Evolutionary conservation across 2,329 filamentous ascomycete genomes (phyloP), one percentile per base, ranked within the genome.

Genomic region (Colletotrichum gloeosporioides): DNA sequence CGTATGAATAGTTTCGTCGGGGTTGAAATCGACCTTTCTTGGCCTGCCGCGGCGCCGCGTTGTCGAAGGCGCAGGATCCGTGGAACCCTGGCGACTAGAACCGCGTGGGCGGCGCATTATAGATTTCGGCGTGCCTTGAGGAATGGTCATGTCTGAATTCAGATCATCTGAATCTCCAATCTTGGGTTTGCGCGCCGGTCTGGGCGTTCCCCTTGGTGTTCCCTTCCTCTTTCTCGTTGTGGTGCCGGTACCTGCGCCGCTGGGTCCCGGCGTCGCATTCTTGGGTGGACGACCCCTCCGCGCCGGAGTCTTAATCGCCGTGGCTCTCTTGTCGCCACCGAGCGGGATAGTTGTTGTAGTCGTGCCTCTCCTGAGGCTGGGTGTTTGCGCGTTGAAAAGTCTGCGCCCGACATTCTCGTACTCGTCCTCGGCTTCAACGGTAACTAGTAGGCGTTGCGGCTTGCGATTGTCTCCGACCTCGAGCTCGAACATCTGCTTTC

Each of bases 401-500:
- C 83, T 85, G 49, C 87, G 84, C 74, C 85, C 64, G 79, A 80
- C 57, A 18, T 79, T 74, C 27, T 77, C 76, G 44, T 77, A 77
- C 34, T 78, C 78, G 36, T 71, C 80, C 2, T 88, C 87, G 4
- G 89, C 88, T 81, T 92, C 90, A 69, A 91, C 89, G 12, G 90
- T 92, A 69, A 91, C 89, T 61, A 87, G 84, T 59, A 92, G 84
- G 73, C 86, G 87, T 81, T 91, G 89, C 4, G 90, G 89, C 63
- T 89, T 86, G 62, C 81, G 81, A 49, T 85, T 85, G 78, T 89
- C 84, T 63, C 90, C 90, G 31, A 90, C 89, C 77, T 91, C 89
- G 39, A 92, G 87, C 81, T 91, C 88, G 77, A 91, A 91, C 61
- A 85, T 90, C 80, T 88, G 90, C 83, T 90, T 92, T 65, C 89